Evolutionary conservation across 495 filamentous ascomycete species (phyloP), one percentile per base, ranked within the genome.

Genomic region (Parachaetomium inaequale): DNA sequence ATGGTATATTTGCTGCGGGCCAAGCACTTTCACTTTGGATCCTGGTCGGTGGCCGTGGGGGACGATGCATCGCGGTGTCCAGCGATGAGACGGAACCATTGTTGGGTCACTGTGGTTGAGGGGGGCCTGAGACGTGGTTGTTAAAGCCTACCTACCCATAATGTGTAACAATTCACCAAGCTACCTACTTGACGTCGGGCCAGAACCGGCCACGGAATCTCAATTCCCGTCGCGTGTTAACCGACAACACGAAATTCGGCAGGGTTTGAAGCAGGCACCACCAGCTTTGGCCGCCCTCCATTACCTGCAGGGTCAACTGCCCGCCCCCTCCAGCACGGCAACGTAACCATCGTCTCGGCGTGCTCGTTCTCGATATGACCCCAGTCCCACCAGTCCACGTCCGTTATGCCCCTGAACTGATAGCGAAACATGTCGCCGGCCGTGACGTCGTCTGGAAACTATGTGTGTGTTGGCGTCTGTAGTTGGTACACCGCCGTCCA

Each of bases 371-470:
- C 46, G 46, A 50, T 17, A 50, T 50, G 23, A 29, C 46, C 46
- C 46, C 46, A 50, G 46, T 50, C 46, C 46, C 46, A 50, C 46
- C 46, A 50, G 17, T 50, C 46, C 4, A 50, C 25, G 28, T 29
- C 12, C 5, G 11, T 7, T 17, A 12, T 23, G 12, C 46, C 46
- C 21, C 7, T 12, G 25, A 50, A 50, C 46, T 29, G 23, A 21
- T 50, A 50, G 25, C 25, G 46, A 6, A 50, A 50, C 19, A 12
- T 15, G 17, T 40, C 36, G 8, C 36, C 36, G 14, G 10, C 36
- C 36, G 3, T 17, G 14, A 17, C 14, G 17, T 40, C 36, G 12
- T 40, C 17, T 3, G 36, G 36, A 17, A 40, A 15, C 10, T 3
- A 15, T 17, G 36, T 40, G 36, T 40, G 3, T 17, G 36, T 40